Evolutionary conservation across 306 rosid genomes (phyloP).

Genomic region (Vachellia collinsii): DNA sequence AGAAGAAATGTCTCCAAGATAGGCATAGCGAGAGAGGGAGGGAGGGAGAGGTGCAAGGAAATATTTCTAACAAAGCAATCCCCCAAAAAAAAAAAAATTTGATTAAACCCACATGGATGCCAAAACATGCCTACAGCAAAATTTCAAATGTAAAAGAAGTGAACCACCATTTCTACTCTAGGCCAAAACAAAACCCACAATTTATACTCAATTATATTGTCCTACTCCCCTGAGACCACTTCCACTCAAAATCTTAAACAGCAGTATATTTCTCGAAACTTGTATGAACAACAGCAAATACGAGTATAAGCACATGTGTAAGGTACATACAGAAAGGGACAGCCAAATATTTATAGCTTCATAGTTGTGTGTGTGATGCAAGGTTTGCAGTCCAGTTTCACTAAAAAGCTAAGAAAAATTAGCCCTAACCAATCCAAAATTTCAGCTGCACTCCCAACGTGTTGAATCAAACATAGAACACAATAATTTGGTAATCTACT

Average conservation of each 20-base stretch:
- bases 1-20: conserved; percentile 3
- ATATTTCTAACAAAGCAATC: background rate
- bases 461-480: conserved; percentile 1
- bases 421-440: background rate
- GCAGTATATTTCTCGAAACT: background rate
- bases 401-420: background rate
- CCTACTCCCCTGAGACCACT: background rate
- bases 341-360: conserved; percentile 7
- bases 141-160: background rate
- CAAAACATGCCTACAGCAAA: background rate
- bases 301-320: background rate
- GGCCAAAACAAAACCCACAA: background rate
- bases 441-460: background rate
- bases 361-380: background rate
- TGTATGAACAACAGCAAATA: background rate
- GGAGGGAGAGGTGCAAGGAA: background rate
- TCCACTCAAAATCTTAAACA: background rate
- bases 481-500: background rate
- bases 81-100: background rate
- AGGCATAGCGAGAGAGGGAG: background rate
- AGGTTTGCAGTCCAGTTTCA: background rate
- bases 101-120: conserved; percentile 8
- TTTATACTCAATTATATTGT: background rate
- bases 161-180: background rate
- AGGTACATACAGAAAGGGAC: background rate